A percentile compares a stretch with the other conserved stretches of the same genome.
phyloP scores from a whole-genome alignment of 2,329 filamentous ascomycete species.

The Aspergillus costaricaensis region DNA sequence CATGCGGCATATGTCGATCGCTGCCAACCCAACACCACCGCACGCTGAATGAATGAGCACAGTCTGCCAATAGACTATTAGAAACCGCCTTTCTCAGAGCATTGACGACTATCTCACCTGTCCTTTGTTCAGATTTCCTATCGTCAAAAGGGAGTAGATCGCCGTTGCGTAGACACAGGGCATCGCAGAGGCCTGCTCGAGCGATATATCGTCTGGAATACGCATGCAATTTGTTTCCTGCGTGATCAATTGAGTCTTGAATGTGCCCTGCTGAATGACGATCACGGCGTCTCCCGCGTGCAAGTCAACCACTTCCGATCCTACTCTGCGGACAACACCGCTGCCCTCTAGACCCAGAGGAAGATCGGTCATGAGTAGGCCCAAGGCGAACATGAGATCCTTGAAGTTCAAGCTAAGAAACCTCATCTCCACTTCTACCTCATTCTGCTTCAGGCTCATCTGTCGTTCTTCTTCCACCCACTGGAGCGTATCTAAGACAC shows the following conservation, averaged over 20 bases:
- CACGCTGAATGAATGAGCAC: slow-evolving; percentile 38
- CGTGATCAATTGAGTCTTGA: slow-evolving; percentile 11
- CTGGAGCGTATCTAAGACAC: background rate
- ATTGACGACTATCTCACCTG: slow-evolving; percentile 12
- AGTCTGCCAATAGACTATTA: slow-evolving; percentile 19
- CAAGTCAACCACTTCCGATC: slow-evolving; percentile 27
- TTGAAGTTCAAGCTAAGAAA: slow-evolving; percentile 14
- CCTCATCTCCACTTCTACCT: slow-evolving; percentile 8
- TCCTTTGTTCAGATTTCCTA: slow-evolving; percentile 24
- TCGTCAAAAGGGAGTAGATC: slow-evolving; percentile 23
- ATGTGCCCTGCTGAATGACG: slow-evolving; percentile 11
- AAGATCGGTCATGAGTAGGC: slow-evolving; percentile 24
- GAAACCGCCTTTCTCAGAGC: too few relatives aligned
- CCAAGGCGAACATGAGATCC: slow-evolving; percentile 15
- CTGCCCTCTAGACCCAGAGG: slow-evolving; percentile 35
- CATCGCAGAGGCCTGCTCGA: slow-evolving; percentile 23
- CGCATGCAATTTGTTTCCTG: slow-evolving; percentile 8
- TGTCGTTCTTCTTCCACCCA: background rate
- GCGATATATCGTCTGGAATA: slow-evolving; percentile 14
- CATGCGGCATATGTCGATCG: slow-evolving; percentile 30
- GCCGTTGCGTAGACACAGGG: slow-evolving; percentile 18
- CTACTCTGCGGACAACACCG: slow-evolving; percentile 35
- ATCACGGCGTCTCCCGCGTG: slow-evolving; percentile 35
- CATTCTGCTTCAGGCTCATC: background rate
- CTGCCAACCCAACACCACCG: slow-evolving; percentile 34